Percentiles rank a stretch among this genome's conserved stretches.
phyloP scores from a whole-genome alignment of 768 basidiomycete genomes.

The Tulasnella sp. region DNA sequence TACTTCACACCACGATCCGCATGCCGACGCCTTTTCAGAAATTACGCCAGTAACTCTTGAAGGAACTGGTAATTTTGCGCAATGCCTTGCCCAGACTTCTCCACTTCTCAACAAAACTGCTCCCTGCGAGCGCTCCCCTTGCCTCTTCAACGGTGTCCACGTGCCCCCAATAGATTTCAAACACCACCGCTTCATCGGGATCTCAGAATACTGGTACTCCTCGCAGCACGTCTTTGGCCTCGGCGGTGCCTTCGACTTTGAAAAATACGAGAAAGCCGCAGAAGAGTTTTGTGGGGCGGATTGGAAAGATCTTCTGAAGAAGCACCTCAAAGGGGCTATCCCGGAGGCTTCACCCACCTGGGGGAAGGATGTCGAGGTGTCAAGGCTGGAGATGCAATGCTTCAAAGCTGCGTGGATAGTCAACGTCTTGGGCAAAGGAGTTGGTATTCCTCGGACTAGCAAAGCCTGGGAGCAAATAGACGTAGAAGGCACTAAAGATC shows the following conservation, averaged over 20 bases:
- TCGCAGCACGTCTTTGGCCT: slow-evolving; percentile 93
- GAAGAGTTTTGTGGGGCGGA: slow-evolving; percentile 66
- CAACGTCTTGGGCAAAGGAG: slow-evolving; percentile 90
- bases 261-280: slow-evolving; percentile 90
- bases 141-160: slow-evolving; percentile 88
- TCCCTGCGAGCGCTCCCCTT: slow-evolving; percentile 50
- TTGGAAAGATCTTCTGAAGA: slow-evolving; percentile 62
- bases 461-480: slow-evolving; percentile 28
- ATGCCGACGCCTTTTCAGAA: slow-evolving; percentile 31
- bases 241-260: slow-evolving; percentile 90
- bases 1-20: slow-evolving; percentile 41
- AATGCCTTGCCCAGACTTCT: slow-evolving; percentile 59
- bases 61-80: slow-evolving; percentile 84
- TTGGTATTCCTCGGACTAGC: slow-evolving; percentile 81
- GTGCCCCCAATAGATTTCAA: slow-evolving; percentile 92
- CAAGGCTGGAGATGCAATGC: slow-evolving; percentile 90
- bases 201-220: slow-evolving; percentile 99
- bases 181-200: slow-evolving; percentile 87
- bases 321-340: slow-evolving; percentile 50
- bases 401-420: slow-evolving; percentile 99
- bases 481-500: slow-evolving; percentile 34
- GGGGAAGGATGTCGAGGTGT: slow-evolving; percentile 63
- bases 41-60: slow-evolving; percentile 42
- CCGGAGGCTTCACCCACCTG: slow-evolving; percentile 48
- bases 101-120: slow-evolving; percentile 73